These are phyloP conservation scores for Tolypocladium ovalisporum DNA, from an alignment of 2,329 filamentous ascomycete species.

Conservation along the genomic window DNA sequence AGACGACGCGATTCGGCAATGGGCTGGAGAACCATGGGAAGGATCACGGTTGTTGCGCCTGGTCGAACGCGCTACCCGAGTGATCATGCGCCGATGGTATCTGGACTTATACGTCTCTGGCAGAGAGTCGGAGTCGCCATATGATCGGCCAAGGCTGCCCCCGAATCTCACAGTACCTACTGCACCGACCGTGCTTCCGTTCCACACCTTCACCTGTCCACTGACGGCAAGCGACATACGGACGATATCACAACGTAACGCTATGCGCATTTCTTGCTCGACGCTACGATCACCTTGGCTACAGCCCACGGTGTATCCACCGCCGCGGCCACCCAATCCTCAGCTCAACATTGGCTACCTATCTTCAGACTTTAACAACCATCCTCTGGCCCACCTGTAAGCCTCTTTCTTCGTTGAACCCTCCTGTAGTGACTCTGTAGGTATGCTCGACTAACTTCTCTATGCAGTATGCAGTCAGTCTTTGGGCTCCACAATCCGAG, in stretches of 20 bases:
- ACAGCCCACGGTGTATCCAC: conserved; percentile 67
- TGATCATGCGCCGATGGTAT: conserved; percentile 78
- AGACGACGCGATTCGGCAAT: conserved; percentile 34
- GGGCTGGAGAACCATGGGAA: conserved; percentile 76
- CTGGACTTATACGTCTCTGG: conserved; percentile 62
- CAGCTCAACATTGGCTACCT: conserved; percentile 90
- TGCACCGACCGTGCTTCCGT: conserved; percentile 88
- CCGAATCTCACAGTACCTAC: conserved; percentile 64
- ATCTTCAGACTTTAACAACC: conserved; percentile 98
- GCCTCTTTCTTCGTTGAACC: conserved; percentile 11
- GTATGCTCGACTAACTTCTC: not conserved
- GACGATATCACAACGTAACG: conserved; percentile 90
- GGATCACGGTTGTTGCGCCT: conserved; percentile 75
- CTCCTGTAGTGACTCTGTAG: not conserved
- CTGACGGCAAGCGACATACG: conserved; percentile 85
- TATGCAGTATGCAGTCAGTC: conserved; percentile 78
- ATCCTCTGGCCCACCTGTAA: conserved; percentile 82
- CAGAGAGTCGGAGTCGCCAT: conserved; percentile 43
- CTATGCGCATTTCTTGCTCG: conserved; percentile 81
- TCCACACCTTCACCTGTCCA: conserved; percentile 95
- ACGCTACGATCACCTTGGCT: conserved; percentile 84
- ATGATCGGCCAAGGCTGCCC: conserved; percentile 65
- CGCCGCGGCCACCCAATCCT: conserved; percentile 70
- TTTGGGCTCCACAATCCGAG: conserved; percentile 76
- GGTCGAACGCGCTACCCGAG: conserved; percentile 71